Conservation (phyloP, 2,329 filamentous ascomycete genomes). For the Alternaria novae-zelandiae region DNA sequence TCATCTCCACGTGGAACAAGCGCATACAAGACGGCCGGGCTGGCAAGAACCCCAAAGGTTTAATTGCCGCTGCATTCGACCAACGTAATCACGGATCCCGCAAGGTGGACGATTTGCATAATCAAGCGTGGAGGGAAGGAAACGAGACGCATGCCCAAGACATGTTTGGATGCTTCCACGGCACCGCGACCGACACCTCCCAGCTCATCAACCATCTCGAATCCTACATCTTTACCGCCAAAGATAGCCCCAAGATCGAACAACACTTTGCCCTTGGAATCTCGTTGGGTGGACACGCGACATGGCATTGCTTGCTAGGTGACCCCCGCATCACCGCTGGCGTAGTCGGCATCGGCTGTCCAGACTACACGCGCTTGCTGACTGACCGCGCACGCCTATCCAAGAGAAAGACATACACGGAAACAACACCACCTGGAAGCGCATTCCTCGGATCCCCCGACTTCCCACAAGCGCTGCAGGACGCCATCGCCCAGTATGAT, state of each 20-base stretch:
- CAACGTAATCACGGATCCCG: slow-evolving; percentile 90
- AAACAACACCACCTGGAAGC: slow-evolving; percentile 61
- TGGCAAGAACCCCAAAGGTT: slow-evolving; percentile 54
- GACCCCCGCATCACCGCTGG: slow-evolving; percentile 81
- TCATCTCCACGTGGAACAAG: slow-evolving; percentile 72
- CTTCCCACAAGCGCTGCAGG: slow-evolving; percentile 74
- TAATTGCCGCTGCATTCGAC: slow-evolving; percentile 87
- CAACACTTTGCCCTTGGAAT: slow-evolving; percentile 81
- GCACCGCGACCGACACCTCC: slow-evolving; percentile 76
- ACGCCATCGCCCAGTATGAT: slow-evolving; percentile 70
- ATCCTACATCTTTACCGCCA: slow-evolving; percentile 71
- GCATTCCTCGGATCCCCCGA: slow-evolving; percentile 77
- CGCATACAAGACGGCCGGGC: slow-evolving; percentile 41
- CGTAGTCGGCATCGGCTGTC: slow-evolving; percentile 84
- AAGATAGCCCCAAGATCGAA: slow-evolving; percentile 52
- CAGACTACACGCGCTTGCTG: slow-evolving; percentile 85
- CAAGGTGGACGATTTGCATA: slow-evolving; percentile 69
- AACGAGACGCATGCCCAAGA: slow-evolving; percentile 86
- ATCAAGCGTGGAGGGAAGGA: slow-evolving; percentile 78
- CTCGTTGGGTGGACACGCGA: slow-evolving; percentile 84
- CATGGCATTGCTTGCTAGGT: slow-evolving; percentile 81
- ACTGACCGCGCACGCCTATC: slow-evolving; percentile 76
- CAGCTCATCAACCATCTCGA: slow-evolving; percentile 78
- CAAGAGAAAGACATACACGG: slow-evolving; percentile 67
- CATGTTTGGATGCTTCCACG: slow-evolving; percentile 81